Conservation (phyloP, 2,329 filamentous ascomycete genomes). For the Fusarium hostae region DNA sequence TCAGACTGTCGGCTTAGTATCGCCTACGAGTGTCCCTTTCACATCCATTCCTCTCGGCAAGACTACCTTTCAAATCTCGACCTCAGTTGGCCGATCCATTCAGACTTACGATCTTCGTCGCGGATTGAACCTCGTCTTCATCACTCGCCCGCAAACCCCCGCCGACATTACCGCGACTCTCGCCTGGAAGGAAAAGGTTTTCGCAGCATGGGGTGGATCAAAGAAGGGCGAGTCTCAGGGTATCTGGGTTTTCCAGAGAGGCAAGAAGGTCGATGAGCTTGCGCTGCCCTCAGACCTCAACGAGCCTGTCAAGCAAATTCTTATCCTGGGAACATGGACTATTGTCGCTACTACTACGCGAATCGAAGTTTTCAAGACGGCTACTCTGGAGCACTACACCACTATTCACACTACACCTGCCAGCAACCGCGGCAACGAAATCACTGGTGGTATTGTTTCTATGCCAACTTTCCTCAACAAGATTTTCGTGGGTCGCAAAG, state of each 20-base stretch:
- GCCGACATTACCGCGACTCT: conserved; percentile 84
- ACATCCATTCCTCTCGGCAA: conserved; percentile 89
- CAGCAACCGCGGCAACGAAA: conserved; percentile 69
- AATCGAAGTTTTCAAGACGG: conserved; percentile 90
- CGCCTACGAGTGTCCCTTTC: conserved; percentile 89
- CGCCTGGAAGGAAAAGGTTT: conserved; percentile 87
- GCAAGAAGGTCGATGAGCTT: conserved; percentile 83
- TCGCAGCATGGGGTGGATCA: conserved; percentile 86
- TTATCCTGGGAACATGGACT: conserved; percentile 92
- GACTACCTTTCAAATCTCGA: conserved; percentile 97
- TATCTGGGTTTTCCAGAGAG: conserved; percentile 91
- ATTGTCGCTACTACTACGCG: conserved; percentile 79
- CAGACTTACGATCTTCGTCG: conserved; percentile 96
- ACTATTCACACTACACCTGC: conserved; percentile 73
- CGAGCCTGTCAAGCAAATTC: conserved; percentile 79
- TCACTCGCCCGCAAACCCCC: conserved; percentile 91
- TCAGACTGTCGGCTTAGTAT: conserved; percentile 92
- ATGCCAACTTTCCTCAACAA: conserved; percentile 98
- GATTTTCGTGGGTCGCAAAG: conserved; percentile 85
- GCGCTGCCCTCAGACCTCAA: conserved; percentile 71
- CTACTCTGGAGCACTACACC: conserved; percentile 88
- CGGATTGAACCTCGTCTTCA: conserved; percentile 91
- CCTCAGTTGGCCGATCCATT: conserved; percentile 86
- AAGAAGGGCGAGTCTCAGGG: conserved; percentile 67
- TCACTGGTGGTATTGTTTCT: conserved; percentile 82